Evolutionary conservation across 2,329 filamentous ascomycete genomes (phyloP).

Genomic region (Ciborinia camelliae): DNA sequence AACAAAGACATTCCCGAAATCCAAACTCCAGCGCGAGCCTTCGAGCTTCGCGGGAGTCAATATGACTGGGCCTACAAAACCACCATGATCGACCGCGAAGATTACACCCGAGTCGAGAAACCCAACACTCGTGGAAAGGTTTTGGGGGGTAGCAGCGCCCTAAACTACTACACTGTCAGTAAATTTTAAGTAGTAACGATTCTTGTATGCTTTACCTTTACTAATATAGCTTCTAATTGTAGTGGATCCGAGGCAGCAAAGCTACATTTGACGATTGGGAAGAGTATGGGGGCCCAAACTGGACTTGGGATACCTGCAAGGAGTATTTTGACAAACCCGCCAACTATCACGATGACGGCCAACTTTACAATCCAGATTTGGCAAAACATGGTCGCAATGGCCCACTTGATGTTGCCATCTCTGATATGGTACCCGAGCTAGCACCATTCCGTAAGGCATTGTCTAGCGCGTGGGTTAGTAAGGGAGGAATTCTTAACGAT

Average conservation of each 20-base stretch:
- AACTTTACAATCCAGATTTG: constrained; percentile 45
- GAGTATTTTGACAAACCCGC: constrained; percentile 54
- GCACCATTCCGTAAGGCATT: constrained; percentile 49
- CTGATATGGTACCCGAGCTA: constrained; percentile 52
- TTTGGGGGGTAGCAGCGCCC: constrained; percentile 50
- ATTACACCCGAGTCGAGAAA: constrained; percentile 60
- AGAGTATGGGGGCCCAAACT: constrained; percentile 46
- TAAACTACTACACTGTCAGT: constrained; percentile 64
- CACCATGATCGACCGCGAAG: constrained; percentile 55
- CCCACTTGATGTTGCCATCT: constrained; percentile 52
- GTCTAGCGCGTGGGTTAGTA: constrained; percentile 51
- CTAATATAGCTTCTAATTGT: too few species aligned
- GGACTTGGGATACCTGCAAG: constrained; percentile 53
- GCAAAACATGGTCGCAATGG: constrained; percentile 51
- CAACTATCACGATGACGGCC: constrained; percentile 54
- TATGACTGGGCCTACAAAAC: constrained; percentile 62
- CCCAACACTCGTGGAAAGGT: constrained; percentile 50
- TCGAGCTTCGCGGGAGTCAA: constrained; percentile 52
- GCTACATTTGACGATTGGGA: constrained; percentile 53
- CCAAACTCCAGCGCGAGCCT: constrained; percentile 50
- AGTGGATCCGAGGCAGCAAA: constrained; percentile 58
- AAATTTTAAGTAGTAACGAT: too few species aligned
- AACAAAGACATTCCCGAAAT: constrained; percentile 50
- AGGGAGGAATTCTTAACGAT: constrained; percentile 49
- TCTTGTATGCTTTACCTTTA: too few species aligned